Evolutionary conservation across 2,329 filamentous ascomycete genomes (phyloP).

Genomic region (Aureobasidium sp.): DNA sequence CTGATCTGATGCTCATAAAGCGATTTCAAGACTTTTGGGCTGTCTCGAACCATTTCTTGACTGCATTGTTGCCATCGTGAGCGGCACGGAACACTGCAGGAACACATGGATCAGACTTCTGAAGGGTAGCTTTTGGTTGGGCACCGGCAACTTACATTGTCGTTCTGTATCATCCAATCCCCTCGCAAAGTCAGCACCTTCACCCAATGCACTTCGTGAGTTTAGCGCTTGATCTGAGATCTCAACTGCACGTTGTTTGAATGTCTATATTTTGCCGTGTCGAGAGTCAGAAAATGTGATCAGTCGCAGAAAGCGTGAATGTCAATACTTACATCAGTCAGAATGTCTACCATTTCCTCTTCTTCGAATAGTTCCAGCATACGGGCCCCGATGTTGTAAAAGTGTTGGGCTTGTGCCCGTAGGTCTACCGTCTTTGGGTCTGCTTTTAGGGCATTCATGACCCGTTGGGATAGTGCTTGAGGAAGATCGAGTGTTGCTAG

Average conservation of each 20-base stretch:
- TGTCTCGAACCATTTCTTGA: slow-evolving; percentile 34
- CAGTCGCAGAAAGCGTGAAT: neutral
- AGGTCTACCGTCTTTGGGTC: slow-evolving; percentile 80
- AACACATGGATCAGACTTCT: neutral
- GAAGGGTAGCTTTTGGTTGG: neutral
- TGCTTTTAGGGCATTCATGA: slow-evolving; percentile 83
- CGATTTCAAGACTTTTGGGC: slow-evolving; percentile 11
- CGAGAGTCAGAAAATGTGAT: neutral
- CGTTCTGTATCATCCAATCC: slow-evolving; percentile 89
- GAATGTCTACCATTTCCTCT: slow-evolving; percentile 62
- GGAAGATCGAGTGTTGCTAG: slow-evolving; percentile 78
- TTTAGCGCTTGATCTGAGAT: slow-evolving; percentile 87
- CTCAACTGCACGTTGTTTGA: slow-evolving; percentile 70
- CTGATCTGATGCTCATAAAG: too few species aligned
- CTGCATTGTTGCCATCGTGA: slow-evolving; percentile 39
- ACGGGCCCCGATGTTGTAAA: slow-evolving; percentile 75
- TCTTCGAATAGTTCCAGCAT: slow-evolving; percentile 91
- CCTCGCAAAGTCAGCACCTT: slow-evolving; percentile 71
- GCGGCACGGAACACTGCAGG: slow-evolving; percentile 38
- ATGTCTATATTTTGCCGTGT: slow-evolving; percentile 46
- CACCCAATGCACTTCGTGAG: slow-evolving; percentile 43
- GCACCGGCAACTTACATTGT: slow-evolving; percentile 38
- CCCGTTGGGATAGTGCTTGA: slow-evolving; percentile 63
- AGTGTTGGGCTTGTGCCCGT: slow-evolving; percentile 73
- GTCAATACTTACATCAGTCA: slow-evolving; percentile 32